Base-by-base conservation (phyloP, 352 stramenopile species). In the Detonula confervacea region DNA sequence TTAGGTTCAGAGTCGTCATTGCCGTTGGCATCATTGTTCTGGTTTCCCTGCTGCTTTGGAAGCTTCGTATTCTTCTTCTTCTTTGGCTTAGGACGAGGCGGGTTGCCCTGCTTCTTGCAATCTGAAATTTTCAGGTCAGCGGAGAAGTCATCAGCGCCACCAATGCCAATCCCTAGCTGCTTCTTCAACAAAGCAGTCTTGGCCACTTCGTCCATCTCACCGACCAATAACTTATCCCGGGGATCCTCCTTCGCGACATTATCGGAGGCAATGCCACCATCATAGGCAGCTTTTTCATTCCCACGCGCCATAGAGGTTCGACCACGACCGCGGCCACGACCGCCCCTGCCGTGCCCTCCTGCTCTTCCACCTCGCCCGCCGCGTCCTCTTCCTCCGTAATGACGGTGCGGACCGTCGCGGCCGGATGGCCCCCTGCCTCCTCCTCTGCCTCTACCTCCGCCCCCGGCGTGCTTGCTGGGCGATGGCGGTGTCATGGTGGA, bases 361-460 rank as follows among this genome's bases (percentile, higher is more conserved):
- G 42, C 14, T 18, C 37, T 25, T 81, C 51, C 64, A 37, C 60
- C 29, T 64, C 61, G 42, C 9, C 22, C 39, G 56, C 42, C 64
- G 70, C 75, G 59, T 54, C 54, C 39, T 79, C 39, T 2, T 59
- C 39, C 4, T 3, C 11, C 11, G 12, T 16, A 16, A 3, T 16
- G 12, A 1, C 39, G 39, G 12, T 49, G 39, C 4, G 39, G 39
- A n/a, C 39, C 18, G 39, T 16, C 39, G 12, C 39, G 39, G 39
- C 39, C 39, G n/a, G n/a, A n/a, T 49, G 39, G 39, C 16, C 3
- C 11, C 39, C 39, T 49, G 11, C 39, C 39, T 49, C 39, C 18
- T n/a, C 39, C 39, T 5, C 39, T 16, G 16, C 18, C 4, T 3
- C 18, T 9, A n/a, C 18, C 11, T 49, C 33, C 5, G 11, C 11